Base-by-base conservation (phyloP, 176 grass and related monocot species). In the Phoenix dactylifera region DNA sequence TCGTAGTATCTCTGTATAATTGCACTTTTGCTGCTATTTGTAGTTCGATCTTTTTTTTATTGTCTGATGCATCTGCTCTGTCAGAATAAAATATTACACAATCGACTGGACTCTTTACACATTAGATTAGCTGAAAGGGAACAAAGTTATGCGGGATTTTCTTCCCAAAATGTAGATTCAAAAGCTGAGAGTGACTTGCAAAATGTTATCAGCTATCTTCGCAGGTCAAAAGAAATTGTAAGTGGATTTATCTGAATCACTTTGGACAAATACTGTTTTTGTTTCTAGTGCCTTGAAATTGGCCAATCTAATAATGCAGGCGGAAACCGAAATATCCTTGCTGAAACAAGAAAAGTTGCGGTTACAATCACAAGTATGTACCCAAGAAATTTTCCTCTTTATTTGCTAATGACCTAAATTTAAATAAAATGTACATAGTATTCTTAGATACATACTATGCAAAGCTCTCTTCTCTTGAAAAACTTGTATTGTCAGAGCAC, bases 151-250 rank as follows among this genome's bases (percentile, higher is more conserved):
- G 69, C 84, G 69, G 88, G 93, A 29, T 26, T 85, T 73, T 77
- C 85, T 64, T 74, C 72, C 3, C 72, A 86, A 64, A 62, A 10
- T 26, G 69, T 70, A 7, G 82, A 83, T 61, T 92, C 82, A n/a
- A 68, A 83, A 76, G 32, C 58, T 39, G 93, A 89, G 75, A 79
- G 76, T 68, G 93, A 89, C 75, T 71, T 98, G 29, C 88, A 79
- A 54, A 80, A 76, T 68, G 93, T 98, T 50, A 76, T 98, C 51
- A 80, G 81, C 64, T 86, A 92, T 79, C 66, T 89, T 68, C 84
- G 93, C 56, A 88, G 82, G 67, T 92, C 93, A 18, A 92, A 98
- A 77, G 87, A 98, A 80, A 98, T 98, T 71, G 93, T 98, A 82
- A 81, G 93, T 76, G 29, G 68, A 72, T 5, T 22, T 66, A 9